These are phyloP conservation scores for Dothistroma pini DNA, from an alignment of 2,329 filamentous ascomycete genomes.

Conservation along the genomic window DNA sequence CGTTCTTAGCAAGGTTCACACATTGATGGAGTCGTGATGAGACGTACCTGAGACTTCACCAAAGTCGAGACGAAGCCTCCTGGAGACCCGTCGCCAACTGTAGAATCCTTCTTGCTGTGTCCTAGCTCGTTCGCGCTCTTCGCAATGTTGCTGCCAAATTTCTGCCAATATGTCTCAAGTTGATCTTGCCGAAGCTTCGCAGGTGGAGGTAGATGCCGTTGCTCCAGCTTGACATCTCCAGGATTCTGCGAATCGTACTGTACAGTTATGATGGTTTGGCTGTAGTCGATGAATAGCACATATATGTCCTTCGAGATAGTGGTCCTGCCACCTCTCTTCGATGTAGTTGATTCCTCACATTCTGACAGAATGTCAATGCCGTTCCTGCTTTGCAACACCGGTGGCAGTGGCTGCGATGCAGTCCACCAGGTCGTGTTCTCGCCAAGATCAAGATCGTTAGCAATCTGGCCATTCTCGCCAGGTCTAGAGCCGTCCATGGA, in stretches of 20 bases:
- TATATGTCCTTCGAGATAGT: slow-evolving; percentile 76
- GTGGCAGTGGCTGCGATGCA: slow-evolving; percentile 72
- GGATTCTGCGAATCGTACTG: slow-evolving; percentile 73
- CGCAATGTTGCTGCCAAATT: slow-evolving; percentile 74
- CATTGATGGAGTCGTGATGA: not conserved
- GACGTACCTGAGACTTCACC: slow-evolving; percentile 42
- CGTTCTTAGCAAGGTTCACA: not conserved
- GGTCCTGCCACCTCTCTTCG: slow-evolving; percentile 66
- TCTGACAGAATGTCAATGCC: slow-evolving; percentile 75
- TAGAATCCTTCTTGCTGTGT: slow-evolving; percentile 68
- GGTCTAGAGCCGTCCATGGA: slow-evolving; percentile 76
- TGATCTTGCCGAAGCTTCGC: slow-evolving; percentile 83
- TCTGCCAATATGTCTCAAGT: slow-evolving; percentile 78
- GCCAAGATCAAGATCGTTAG: slow-evolving; percentile 78
- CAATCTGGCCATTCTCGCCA: slow-evolving; percentile 74
- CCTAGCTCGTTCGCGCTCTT: slow-evolving; percentile 64
- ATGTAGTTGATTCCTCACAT: slow-evolving; percentile 69
- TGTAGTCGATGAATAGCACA: slow-evolving; percentile 93
- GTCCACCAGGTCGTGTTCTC: slow-evolving; percentile 81
- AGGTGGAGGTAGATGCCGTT: slow-evolving; percentile 82
- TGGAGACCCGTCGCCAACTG: slow-evolving; percentile 81
- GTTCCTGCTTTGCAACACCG: slow-evolving; percentile 73
- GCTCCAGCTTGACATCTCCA: slow-evolving; percentile 70
- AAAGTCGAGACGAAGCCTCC: slow-evolving; percentile 75
- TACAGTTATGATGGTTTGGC: slow-evolving; percentile 82